Evolutionary conservation across 371 early-diverging fungal genomes (phyloP), one percentile per base, ranked within the genome.

Genomic region (Zopfochytrium polystomum): DNA sequence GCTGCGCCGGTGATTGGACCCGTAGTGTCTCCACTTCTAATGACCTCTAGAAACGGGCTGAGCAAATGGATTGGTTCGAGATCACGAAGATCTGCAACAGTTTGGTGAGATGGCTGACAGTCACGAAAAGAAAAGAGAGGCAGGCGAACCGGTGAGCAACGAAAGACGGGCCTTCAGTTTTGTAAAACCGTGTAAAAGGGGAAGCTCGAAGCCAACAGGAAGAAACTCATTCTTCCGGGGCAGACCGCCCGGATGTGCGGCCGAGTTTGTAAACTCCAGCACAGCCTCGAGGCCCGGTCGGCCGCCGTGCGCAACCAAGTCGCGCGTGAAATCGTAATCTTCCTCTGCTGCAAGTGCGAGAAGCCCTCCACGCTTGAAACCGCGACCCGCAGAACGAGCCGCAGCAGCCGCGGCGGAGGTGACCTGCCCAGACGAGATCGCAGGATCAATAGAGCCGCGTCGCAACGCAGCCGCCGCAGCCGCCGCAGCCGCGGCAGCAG

Each of bases 1-100:
- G 95, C 94, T 18, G 90, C 86, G 18, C 92, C 89, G 0, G 94
- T 92, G 55, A 96, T 95, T n/a, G 91, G 90, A 2, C 95, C 95
- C 15, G 91, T 93, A 2, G 93, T 93, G 62, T 92, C 91, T 11
- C 91, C 90, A 55, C 91, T 90, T 35, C 87, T 84, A 55, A 97
- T 89, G 5, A 96, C 91, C 47, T 88, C 85, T 43, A 96, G 72
- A 65, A 96, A 97, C 1, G 97, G 97, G 15, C 80, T 82, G 9
- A 97, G 70, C n/a, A 97, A 69, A 22, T 81, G 66, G 3, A 85
- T 68, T 0, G 91, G 87, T 67, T 90, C 91, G 71, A 96, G 67
- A 58, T 82, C 78, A 42, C 74, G 68, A 26, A 86, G 52, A n/a
- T 75, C 72, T 73, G n/a, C 20, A 20, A 3, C 57, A 18, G 27